Evolutionary conservation across 2,329 filamentous ascomycete genomes (phyloP).

Genomic region (Paradendryphiella salina): DNA sequence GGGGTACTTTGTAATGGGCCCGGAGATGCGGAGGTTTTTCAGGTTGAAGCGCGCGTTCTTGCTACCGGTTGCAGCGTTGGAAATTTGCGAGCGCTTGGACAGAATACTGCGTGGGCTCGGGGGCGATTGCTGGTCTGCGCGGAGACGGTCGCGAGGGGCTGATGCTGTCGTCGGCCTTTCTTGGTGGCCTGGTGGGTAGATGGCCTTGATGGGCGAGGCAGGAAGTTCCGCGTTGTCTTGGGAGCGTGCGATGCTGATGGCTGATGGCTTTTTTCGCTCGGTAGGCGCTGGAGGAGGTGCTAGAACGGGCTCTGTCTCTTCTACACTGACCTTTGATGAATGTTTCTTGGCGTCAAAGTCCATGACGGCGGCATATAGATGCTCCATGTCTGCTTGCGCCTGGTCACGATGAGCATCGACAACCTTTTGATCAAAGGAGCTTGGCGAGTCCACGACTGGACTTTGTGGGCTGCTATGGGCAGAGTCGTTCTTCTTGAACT

Average conservation of each 20-base stretch:
- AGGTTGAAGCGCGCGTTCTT: slow-evolving; percentile 52
- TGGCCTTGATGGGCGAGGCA: slow-evolving; percentile 51
- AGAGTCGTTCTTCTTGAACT: slow-evolving; percentile 40
- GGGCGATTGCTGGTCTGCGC: slow-evolving; percentile 23
- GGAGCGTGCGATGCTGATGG: slow-evolving; percentile 37
- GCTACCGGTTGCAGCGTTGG: slow-evolving; percentile 45
- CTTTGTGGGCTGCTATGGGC: slow-evolving; percentile 35
- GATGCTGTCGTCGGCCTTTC: slow-evolving; percentile 34
- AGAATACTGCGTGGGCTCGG: slow-evolving; percentile 44
- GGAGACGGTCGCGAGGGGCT: slow-evolving; percentile 21
- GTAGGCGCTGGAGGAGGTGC: not conserved
- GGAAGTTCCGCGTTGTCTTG: slow-evolving; percentile 39
- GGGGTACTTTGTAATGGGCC: slow-evolving; percentile 55
- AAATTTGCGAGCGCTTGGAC: slow-evolving; percentile 40
- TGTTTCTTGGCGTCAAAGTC: slow-evolving; percentile 70
- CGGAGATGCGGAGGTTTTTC: slow-evolving; percentile 62
- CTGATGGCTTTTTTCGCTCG: slow-evolving; percentile 28
- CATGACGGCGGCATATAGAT: slow-evolving; percentile 89
- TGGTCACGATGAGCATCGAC: slow-evolving; percentile 73
- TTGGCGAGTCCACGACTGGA: slow-evolving; percentile 60
- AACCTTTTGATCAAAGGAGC: slow-evolving; percentile 75
- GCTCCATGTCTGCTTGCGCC: slow-evolving; percentile 81
- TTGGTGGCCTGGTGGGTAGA: slow-evolving; percentile 51
- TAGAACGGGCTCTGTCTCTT: slow-evolving; percentile 21
- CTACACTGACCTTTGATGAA: slow-evolving; percentile 34